Percentiles rank a stretch among this genome's conserved stretches.
Evolutionary conservation across 495 filamentous ascomycete species (phyloP).

Genomic region (Tuber microsphaerosporum): DNA sequence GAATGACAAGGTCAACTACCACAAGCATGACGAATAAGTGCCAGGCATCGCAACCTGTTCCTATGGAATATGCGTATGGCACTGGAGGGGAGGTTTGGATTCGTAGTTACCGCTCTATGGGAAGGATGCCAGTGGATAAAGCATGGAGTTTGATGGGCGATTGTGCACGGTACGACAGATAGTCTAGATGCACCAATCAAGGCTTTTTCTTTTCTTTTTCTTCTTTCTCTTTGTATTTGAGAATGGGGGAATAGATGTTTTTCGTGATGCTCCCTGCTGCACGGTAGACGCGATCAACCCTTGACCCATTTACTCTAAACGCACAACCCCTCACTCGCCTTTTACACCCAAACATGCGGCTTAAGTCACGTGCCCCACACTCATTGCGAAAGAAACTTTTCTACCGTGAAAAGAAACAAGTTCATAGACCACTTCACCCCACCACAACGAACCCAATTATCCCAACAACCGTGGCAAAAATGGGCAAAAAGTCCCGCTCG

Average conservation of each 20-base stretch:
- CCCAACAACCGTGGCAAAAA: background rate
- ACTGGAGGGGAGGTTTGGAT: background rate
- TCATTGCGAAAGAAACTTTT: too few relatives aligned
- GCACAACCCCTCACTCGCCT: too few relatives aligned
- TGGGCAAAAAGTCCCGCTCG: background rate
- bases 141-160: background rate
- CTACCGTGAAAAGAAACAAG: too few relatives aligned
- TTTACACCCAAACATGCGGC: too few relatives aligned
- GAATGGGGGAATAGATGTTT: background rate
- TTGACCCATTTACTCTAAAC: too few relatives aligned
- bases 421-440: background rate
- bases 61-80: background rate
- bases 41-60: background rate
- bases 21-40: conserved; percentile 70
- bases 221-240: background rate
- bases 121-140: background rate
- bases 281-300: background rate
- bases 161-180: background rate
- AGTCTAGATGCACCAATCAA: background rate
- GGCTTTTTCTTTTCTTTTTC: background rate
- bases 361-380: too few relatives aligned
- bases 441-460: background rate
- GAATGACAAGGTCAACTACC: conserved; percentile 91
- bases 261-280: background rate
- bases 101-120: background rate